phyloP scores from a whole-genome alignment of 495 filamentous ascomycete genomes.

The Sporormia fimetaria region DNA sequence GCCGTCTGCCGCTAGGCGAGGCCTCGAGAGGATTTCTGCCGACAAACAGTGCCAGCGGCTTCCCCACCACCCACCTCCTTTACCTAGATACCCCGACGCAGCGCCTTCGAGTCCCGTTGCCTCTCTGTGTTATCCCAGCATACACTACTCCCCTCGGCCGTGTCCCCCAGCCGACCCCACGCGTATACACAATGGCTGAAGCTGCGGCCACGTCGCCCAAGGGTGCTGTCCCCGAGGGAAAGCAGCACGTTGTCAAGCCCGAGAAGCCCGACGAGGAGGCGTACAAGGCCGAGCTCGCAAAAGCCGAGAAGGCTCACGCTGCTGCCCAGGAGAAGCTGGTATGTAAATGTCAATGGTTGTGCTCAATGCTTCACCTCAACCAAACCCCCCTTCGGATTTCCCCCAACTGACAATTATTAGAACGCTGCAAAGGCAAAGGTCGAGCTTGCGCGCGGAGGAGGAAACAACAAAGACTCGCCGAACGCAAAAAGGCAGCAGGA shows the following conservation, averaged over 20 bases:
- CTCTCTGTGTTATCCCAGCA: neutral
- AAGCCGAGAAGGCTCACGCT: slow-evolving; percentile 73
- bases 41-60: too few species aligned
- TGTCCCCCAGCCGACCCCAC: neutral
- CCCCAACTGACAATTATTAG: slow-evolving; percentile 35
- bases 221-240: slow-evolving; percentile 15
- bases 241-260: slow-evolving; percentile 31
- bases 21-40: too few species aligned
- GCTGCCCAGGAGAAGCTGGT: slow-evolving; percentile 66
- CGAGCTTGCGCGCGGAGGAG: slow-evolving; percentile 60
- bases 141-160: neutral
- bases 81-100: too few species aligned
- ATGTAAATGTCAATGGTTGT: slow-evolving; percentile 32
- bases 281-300: slow-evolving; percentile 59
- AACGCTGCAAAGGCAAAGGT: slow-evolving; percentile 75
- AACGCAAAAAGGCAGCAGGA: slow-evolving; percentile 67
- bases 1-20: too few species aligned
- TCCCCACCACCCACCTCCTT: too few species aligned
- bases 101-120: too few species aligned
- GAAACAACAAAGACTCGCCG: slow-evolving; percentile 64
- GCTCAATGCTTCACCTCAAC: neutral
- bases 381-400: neutral
- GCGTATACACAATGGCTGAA: slow-evolving; percentile 27
- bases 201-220: slow-evolving; percentile 24
- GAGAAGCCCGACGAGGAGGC: slow-evolving; percentile 59